Percentiles rank a stretch among this genome's conserved stretches.
Evolutionary conservation across 257 asterid species (phyloP).

Genomic region (Petrea volubilis): DNA sequence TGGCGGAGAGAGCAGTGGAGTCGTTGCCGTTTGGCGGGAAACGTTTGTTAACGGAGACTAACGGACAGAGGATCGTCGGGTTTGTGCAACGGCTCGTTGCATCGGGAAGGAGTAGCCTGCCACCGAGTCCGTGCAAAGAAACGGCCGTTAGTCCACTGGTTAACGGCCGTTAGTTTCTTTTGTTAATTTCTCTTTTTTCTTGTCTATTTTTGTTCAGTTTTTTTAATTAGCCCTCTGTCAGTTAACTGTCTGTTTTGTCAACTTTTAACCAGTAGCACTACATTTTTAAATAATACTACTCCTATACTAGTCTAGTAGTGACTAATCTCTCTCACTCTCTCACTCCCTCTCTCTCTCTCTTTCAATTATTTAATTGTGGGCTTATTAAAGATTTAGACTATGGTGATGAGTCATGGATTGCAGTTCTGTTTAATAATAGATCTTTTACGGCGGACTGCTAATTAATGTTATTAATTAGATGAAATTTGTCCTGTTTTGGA

Average conservation of each 20-base stretch:
- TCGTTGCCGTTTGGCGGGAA: constrained; percentile 91
- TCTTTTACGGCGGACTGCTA: background rate
- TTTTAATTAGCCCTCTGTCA: constrained; percentile 32
- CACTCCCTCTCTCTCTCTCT: background rate
- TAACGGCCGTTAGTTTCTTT: constrained; percentile 68
- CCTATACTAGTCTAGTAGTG: constrained; percentile 3
- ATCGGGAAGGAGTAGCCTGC: constrained; percentile 72
- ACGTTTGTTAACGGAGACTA: constrained; percentile 81
- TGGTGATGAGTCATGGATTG: background rate
- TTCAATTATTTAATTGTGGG: background rate
- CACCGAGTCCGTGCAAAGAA: constrained; percentile 97
- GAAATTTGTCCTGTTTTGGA: constrained; percentile 1
- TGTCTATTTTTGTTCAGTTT: constrained; percentile 23
- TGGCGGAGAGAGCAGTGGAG: constrained; percentile 74
- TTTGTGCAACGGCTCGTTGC: constrained; percentile 86
- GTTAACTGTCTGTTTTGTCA: constrained; percentile 42
- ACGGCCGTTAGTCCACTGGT: constrained; percentile 75
- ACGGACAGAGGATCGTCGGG: constrained; percentile 66
- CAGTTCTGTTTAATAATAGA: no score
- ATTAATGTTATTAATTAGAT: constrained; percentile 25
- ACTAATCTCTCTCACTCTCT: constrained; percentile 15
- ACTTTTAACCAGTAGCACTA: constrained; percentile 34
- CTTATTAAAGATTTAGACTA: background rate
- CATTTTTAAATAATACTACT: constrained; percentile 34
- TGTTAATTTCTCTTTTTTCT: background rate